Base-by-base conservation (phyloP, 371 early-diverging fungal species). In the Haplosporangium sp. region DNA sequence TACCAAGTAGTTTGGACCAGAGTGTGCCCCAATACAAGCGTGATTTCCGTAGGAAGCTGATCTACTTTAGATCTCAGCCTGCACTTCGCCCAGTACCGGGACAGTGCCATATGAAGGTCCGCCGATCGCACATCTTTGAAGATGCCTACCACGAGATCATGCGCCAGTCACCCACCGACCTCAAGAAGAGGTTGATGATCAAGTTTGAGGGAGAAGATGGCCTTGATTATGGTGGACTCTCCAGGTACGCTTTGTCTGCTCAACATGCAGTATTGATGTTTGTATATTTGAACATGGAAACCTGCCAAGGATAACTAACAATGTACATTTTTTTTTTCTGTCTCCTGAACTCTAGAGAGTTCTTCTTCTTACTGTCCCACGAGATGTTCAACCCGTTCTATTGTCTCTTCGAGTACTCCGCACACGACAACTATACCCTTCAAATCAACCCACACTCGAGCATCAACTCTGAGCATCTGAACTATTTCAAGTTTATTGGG, bases 351-450 rank as follows among this genome's bases (percentile, higher is more conserved):
- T 4, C 42, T 42, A 67, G 79, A 85, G 99, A 99, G 82, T 99
- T 95, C 86, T 98, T 96, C 89, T 96, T 94, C 82, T 83, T 98
- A 67, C 86, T 99, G 37, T 95, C 97, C 21, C 96, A 97, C 83
- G 97, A 98, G 80, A 98, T 99, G 96, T 97, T 99, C 84, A 98
- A 99, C 80, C 99, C 99, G 12, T 91, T 95, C 84, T 98, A 96
- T 85, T 94, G 96, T 67, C 87, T 99, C 62, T 99, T 99, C 81
- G 95, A 97, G 81, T 96, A 97, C 79, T 96, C 97, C 43, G 97
- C 96, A 12, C 96, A 96, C 83, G 97, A 98, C 85, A 96, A 95
- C 68, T 95, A 97, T 83, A 96, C 98, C 45, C 87, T 97, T 46
- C 97, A 98, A 79, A 97, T 98, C 83, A 99, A 96, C 84, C 96